Evolutionary conservation across 2,329 filamentous ascomycete genomes (phyloP).

Genomic region (Sclerotinia spermophila): DNA sequence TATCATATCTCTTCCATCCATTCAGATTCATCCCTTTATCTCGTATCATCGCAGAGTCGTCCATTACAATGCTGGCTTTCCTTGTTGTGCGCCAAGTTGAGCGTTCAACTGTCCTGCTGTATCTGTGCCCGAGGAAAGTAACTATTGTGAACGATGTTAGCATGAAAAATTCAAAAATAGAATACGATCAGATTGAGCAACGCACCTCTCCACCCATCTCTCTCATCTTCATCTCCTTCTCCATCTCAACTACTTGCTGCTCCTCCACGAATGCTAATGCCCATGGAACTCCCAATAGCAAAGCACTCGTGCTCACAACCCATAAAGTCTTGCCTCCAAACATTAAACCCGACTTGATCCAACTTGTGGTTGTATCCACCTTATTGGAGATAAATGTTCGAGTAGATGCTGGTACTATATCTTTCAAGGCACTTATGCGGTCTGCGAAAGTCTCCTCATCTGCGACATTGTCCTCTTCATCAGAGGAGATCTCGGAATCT

Average conservation of each 20-base stretch:
- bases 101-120: constrained; percentile 31
- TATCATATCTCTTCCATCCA: constrained; percentile 23
- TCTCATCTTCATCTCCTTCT: constrained; percentile 94
- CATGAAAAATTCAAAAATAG: neutral
- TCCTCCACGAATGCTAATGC: constrained; percentile 92
- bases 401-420: constrained; percentile 71
- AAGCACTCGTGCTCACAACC: constrained; percentile 83
- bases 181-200: neutral
- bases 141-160: constrained; percentile 25
- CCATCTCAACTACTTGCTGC: constrained; percentile 95
- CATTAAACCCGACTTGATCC: constrained; percentile 57
- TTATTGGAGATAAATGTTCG: constrained; percentile 64
- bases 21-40: constrained; percentile 18
- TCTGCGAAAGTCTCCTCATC: constrained; percentile 60
- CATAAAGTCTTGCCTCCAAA: constrained; percentile 85
- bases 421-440: constrained; percentile 67
- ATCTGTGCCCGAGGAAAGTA: constrained; percentile 27
- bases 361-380: constrained; percentile 51
- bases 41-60: constrained; percentile 17
- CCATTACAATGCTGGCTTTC: constrained; percentile 35
- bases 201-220: constrained; percentile 77
- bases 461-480: constrained; percentile 63
- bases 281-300: constrained; percentile 90
- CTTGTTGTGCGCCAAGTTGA: constrained; percentile 32
- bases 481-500: constrained; percentile 84